These are phyloP conservation scores for Lathyrus tuberosus DNA, from an alignment of 306 rosid species.

Conservation along the genomic window DNA sequence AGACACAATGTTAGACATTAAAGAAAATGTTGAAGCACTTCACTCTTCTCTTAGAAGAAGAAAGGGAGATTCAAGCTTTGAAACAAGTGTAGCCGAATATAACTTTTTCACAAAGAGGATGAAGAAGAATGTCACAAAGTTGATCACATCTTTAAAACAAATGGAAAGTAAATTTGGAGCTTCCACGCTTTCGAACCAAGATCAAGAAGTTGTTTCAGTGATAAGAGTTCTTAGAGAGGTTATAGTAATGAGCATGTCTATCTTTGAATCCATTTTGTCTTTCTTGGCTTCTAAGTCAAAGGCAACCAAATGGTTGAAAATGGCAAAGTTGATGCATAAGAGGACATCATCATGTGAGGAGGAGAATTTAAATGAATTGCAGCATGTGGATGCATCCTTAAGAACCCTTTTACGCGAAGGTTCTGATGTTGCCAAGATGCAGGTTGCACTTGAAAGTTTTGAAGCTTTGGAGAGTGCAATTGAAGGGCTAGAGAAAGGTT, in stretches of 20 bases:
- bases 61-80: conserved; percentile 55
- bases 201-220: conserved; percentile 41
- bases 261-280: conserved; percentile 47
- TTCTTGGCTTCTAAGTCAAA: conserved; percentile 48
- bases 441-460: conserved; percentile 36
- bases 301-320: conserved; percentile 2
- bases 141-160: conserved; percentile 44
- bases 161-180: conserved; percentile 50
- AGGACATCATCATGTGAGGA: conserved; percentile 40
- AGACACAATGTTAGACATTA: conserved; percentile 52
- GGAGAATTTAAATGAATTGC: conserved; percentile 50
- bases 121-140: conserved; percentile 57
- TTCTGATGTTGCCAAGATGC: conserved; percentile 41
- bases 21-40: conserved; percentile 56
- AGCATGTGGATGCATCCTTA: conserved; percentile 49
- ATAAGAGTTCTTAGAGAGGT: conserved; percentile 46
- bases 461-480: conserved; percentile 57
- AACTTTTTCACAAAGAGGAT: conserved; percentile 51
- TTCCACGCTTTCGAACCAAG: conserved; percentile 31
- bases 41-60: conserved; percentile 67
- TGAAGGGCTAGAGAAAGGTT: conserved; percentile 57
- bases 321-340: conserved; percentile 40
- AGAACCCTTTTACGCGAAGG: neutral
- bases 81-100: conserved; percentile 48
- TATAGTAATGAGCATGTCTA: conserved; percentile 40